These are phyloP conservation scores for Glarea lozoyensis DNA, from an alignment of 495 filamentous ascomycete species.

Conservation along the genomic window DNA sequence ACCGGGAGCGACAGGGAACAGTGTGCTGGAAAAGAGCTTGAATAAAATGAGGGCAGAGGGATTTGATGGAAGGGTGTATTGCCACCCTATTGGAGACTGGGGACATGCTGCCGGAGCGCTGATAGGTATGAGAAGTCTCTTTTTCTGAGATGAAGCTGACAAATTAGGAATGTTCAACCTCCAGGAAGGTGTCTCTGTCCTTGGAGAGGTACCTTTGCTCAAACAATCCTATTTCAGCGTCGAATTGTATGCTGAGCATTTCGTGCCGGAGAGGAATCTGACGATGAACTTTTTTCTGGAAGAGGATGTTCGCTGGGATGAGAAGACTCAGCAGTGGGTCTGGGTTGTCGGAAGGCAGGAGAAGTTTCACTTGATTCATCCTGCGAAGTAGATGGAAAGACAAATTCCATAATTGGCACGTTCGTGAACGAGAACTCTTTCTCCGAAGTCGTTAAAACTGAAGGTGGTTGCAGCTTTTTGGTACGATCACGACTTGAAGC, in stretches of 20 bases:
- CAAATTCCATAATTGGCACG: no score
- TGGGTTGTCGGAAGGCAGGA: constrained; percentile 39
- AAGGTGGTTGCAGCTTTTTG: no score
- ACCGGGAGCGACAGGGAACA: constrained; percentile 30
- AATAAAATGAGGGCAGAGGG: constrained; percentile 31
- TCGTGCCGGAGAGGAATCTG: constrained; percentile 31
- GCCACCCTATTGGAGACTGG: constrained; percentile 41
- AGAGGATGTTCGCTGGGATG: constrained; percentile 33
- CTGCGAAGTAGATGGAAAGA: no score
- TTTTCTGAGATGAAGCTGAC: background rate
- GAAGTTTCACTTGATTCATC: constrained; percentile 32
- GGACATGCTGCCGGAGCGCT: constrained; percentile 37
- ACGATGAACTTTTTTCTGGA: constrained; percentile 35
- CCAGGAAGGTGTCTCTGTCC: constrained; percentile 30
- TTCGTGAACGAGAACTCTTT: no score
- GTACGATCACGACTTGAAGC: no score
- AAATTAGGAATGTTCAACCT: constrained; percentile 36
- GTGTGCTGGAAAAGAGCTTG: constrained; percentile 27
- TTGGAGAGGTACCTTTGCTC: constrained; percentile 33
- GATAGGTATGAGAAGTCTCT: constrained; percentile 25
- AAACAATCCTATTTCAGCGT: constrained; percentile 37
- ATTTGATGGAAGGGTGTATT: constrained; percentile 36
- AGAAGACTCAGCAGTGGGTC: constrained; percentile 25
- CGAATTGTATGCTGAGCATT: constrained; percentile 35
- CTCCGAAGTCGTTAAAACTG: no score